Percentiles rank a stretch among this genome's conserved stretches.
These are phyloP conservation scores for Elasticomyces elasticus DNA, from an alignment of 495 filamentous ascomycete genomes.

Conservation along the genomic window DNA sequence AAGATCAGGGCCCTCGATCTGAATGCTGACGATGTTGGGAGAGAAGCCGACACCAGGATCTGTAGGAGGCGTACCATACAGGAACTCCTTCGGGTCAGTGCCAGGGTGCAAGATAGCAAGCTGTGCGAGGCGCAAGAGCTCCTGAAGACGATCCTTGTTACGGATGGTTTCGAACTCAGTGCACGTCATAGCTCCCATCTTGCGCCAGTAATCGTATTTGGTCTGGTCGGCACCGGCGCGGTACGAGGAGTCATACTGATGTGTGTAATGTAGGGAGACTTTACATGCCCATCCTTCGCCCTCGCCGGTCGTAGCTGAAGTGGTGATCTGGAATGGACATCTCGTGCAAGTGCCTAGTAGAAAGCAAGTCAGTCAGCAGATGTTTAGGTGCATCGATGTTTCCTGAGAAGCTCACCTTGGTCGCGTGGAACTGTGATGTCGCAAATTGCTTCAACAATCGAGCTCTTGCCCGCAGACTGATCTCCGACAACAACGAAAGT, in stretches of 20 bases:
- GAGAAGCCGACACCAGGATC: conserved; percentile 51
- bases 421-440: conserved; percentile 65
- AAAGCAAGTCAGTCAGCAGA: too few species aligned
- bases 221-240: conserved; percentile 28
- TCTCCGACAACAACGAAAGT: conserved; percentile 74
- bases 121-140: conserved; percentile 58
- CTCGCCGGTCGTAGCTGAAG: conserved; percentile 40
- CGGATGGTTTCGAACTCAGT: conserved; percentile 36
- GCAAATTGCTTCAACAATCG: conserved; percentile 67
- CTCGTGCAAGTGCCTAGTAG: conserved; percentile 68
- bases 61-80: background rate
- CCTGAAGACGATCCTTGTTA: conserved; percentile 43
- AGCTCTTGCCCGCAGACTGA: conserved; percentile 71
- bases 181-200: too few species aligned
- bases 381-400: too few species aligned
- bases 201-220: conserved; percentile 2
- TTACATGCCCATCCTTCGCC: conserved; percentile 49
- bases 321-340: conserved; percentile 69
- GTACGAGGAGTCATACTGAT: conserved; percentile 19
- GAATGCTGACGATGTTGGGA: conserved; percentile 63
- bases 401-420: too few species aligned
- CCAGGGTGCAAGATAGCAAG: conserved; percentile 58
- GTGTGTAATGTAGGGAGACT: conserved; percentile 51
- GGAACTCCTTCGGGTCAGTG: background rate
- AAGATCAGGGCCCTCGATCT: conserved; percentile 59